A percentile compares a stretch with the other conserved stretches of the same genome.
These are phyloP conservation scores for Ascochyta rabiei DNA, from an alignment of 2,329 filamentous ascomycete species.

Conservation along the genomic window DNA sequence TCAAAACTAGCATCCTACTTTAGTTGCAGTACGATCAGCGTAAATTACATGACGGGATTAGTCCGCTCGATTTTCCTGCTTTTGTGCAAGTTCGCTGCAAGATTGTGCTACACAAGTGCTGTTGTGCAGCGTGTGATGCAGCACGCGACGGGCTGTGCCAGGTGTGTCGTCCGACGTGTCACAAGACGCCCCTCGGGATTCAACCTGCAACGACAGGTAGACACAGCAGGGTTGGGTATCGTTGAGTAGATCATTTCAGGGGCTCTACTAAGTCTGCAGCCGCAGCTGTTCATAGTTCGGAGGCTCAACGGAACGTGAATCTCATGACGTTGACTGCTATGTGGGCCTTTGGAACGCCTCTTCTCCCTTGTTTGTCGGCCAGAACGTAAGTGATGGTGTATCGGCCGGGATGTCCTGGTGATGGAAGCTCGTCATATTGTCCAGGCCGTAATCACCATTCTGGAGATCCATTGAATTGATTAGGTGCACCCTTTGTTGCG, in stretches of 20 bases:
- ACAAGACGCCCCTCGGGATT: constrained; percentile 36
- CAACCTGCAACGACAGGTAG: constrained; percentile 19
- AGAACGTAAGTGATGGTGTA: background rate
- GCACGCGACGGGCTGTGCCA: constrained; percentile 27
- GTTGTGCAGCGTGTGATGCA: constrained; percentile 22
- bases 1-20: constrained; percentile 26
- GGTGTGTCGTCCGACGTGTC: constrained; percentile 29
- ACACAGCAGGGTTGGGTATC: constrained; percentile 27
- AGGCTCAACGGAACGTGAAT: background rate
- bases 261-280: constrained; percentile 1
- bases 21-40: constrained; percentile 9
- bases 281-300: constrained; percentile 16
- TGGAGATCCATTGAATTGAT: constrained; percentile 3
- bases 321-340: background rate
- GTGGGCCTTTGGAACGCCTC: background rate
- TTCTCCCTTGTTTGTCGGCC: background rate
- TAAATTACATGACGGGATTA: constrained; percentile 13
- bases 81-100: constrained; percentile 25
- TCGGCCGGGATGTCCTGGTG: background rate
- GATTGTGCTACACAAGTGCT: constrained; percentile 17
- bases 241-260: constrained; percentile 28
- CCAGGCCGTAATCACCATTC: constrained; percentile 2
- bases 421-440: background rate
- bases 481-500: background rate
- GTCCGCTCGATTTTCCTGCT: constrained; percentile 31